These are phyloP conservation scores for Pichia scutulata DNA, from an alignment of 805 yeast genomes.

Conservation along the genomic window DNA sequence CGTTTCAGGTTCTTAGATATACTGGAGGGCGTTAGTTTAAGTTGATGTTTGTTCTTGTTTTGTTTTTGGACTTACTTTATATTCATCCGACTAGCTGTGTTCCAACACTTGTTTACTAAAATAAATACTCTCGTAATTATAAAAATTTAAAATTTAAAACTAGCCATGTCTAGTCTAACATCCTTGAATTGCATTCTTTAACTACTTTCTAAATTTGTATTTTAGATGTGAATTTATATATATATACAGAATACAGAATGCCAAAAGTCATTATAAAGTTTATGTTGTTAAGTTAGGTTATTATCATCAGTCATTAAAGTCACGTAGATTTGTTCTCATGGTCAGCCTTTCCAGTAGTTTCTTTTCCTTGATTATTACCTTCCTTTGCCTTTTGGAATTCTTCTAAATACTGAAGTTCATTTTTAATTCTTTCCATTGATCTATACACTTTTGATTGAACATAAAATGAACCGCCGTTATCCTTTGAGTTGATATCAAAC, in stretches of 20 bases:
- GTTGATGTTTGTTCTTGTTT: constrained; percentile 18
- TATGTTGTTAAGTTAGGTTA: background rate
- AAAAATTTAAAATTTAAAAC: no score
- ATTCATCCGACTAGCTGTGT: constrained; percentile 40
- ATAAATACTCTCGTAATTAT: no score
- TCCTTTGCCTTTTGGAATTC: constrained; percentile 29
- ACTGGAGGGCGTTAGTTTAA: constrained; percentile 32
- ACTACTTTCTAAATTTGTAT: background rate
- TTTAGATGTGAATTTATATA: background rate
- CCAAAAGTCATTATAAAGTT: background rate
- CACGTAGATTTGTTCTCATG: constrained; percentile 2
- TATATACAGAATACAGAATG: background rate
- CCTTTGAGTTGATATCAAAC: constrained; percentile 84
- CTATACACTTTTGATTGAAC: constrained; percentile 87
- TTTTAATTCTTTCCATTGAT: constrained; percentile 85
- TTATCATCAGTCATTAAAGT: background rate
- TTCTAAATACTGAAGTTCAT: constrained; percentile 60
- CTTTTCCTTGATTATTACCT: background rate
- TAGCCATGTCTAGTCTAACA: no score
- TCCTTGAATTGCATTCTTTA: no score
- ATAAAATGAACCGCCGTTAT: constrained; percentile 93
- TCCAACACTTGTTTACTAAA: constrained; percentile 36
- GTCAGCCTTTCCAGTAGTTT: background rate
- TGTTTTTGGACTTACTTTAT: constrained; percentile 22
- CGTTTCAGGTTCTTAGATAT: constrained; percentile 73